Evolutionary conservation across 441 rosid genomes (phyloP).

Genomic region (Populus hybrid): DNA sequence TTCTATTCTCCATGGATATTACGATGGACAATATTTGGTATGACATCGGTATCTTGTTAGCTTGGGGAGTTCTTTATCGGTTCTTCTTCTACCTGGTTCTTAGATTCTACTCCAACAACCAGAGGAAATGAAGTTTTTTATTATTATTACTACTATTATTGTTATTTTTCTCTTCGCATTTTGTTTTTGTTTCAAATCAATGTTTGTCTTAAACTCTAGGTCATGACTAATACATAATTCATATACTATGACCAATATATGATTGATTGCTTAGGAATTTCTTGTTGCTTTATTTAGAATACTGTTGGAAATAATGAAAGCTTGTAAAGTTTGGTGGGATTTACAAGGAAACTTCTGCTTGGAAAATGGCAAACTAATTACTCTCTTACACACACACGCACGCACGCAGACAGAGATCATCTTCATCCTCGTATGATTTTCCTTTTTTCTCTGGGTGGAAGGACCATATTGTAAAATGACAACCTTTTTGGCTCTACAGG

Average conservation of each 20-base stretch:
- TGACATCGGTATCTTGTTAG: conserved; percentile 49
- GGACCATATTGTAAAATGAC: too few species aligned
- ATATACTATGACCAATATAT: background rate
- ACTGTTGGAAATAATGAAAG: too few species aligned
- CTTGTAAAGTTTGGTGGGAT: too few species aligned
- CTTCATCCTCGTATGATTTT: too few species aligned
- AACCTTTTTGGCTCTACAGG: too few species aligned
- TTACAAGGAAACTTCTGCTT: too few species aligned
- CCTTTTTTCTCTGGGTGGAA: too few species aligned
- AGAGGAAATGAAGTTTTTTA: conserved; percentile 37
- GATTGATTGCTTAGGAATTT: background rate
- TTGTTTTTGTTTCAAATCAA: background rate
- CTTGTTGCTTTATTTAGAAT: background rate
- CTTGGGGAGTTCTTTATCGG: conserved; percentile 61
- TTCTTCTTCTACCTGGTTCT: conserved; percentile 53
- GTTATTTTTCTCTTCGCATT: background rate
- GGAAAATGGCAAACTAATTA: too few species aligned
- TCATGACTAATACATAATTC: background rate
- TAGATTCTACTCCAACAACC: conserved; percentile 55
- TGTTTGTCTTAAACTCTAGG: background rate
- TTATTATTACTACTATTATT: background rate
- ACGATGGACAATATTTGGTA: conserved; percentile 42
- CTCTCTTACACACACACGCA: too few species aligned
- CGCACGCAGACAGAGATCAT: too few species aligned
- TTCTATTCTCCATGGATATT: conserved; percentile 45